phyloP scores from a whole-genome alignment of 768 basidiomycete species.

The Cyclocybe aegerita region DNA sequence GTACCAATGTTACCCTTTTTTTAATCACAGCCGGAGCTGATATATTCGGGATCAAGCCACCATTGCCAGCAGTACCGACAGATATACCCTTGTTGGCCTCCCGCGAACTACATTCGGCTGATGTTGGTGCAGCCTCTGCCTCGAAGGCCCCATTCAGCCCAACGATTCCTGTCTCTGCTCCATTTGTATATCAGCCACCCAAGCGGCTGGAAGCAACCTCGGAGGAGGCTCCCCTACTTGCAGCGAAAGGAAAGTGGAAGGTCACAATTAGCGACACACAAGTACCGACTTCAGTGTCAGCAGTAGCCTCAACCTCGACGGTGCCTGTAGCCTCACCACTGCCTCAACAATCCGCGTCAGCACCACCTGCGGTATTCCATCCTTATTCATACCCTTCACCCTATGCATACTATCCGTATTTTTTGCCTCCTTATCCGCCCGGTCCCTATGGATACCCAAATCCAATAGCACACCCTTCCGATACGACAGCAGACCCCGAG shows the following conservation, averaged over 20 bases:
- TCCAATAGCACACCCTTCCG: background rate
- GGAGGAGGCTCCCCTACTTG: background rate
- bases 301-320: background rate
- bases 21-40: too few relatives aligned
- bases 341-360: background rate
- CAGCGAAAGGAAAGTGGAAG: constrained; percentile 8
- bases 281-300: background rate
- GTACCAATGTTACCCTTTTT: too few relatives aligned
- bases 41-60: too few relatives aligned
- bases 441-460: constrained; percentile 16
- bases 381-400: constrained; percentile 14
- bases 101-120: background rate
- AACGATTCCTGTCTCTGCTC: constrained; percentile 11
- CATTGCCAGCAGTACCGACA: too few relatives aligned
- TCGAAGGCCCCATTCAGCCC: constrained; percentile 3
- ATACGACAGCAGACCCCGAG: background rate
- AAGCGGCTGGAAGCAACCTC: constrained; percentile 1
- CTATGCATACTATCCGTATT: constrained; percentile 33
- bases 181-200: constrained; percentile 18
- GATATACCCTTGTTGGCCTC: too few relatives aligned
- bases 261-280: background rate
- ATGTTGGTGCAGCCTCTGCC: background rate
- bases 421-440: constrained; percentile 34
- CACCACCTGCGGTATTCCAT: background rate
- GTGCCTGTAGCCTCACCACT: constrained; percentile 6